phyloP scores from a whole-genome alignment of 371 early-diverging fungal species.

The Smittium culicis region DNA sequence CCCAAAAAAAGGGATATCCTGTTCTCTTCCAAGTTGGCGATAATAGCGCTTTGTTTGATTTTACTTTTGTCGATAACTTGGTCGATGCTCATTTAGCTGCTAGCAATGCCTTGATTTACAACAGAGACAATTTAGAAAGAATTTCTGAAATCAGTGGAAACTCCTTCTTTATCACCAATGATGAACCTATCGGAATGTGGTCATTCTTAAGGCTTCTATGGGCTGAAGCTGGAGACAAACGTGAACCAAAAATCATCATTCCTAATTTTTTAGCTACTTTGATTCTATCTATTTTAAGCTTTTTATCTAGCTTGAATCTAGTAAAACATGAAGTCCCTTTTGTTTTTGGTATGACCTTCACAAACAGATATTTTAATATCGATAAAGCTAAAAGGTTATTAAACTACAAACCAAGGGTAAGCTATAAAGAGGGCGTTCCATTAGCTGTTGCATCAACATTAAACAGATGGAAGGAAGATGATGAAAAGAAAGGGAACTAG shows the following conservation, averaged over 20 bases:
- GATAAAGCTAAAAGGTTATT: slow-evolving; percentile 58
- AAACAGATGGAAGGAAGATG: slow-evolving; percentile 28
- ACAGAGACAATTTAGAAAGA: slow-evolving; percentile 9
- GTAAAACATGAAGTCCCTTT: slow-evolving; percentile 31
- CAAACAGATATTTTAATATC: slow-evolving; percentile 66
- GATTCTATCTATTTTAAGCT: slow-evolving; percentile 33
- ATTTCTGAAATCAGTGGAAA: slow-evolving; percentile 34
- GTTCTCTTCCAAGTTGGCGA: slow-evolving; percentile 68
- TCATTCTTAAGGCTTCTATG: slow-evolving; percentile 58
- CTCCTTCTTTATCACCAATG: slow-evolving; percentile 84
- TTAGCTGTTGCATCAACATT: slow-evolving; percentile 29
- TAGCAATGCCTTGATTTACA: slow-evolving; percentile 51
- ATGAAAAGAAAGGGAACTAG: not conserved
- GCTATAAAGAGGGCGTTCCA: slow-evolving; percentile 54
- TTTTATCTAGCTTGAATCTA: slow-evolving; percentile 18
- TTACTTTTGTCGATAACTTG: slow-evolving; percentile 85
- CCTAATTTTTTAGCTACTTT: slow-evolving; percentile 23
- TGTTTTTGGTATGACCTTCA: slow-evolving; percentile 50
- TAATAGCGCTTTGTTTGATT: slow-evolving; percentile 74
- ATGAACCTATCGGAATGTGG: slow-evolving; percentile 86
- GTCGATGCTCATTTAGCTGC: slow-evolving; percentile 83
- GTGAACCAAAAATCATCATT: slow-evolving; percentile 26
- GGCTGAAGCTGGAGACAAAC: slow-evolving; percentile 38
- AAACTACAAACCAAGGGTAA: slow-evolving; percentile 60
- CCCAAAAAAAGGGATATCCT: slow-evolving; percentile 47